Base-by-base conservation (phyloP, 2,329 filamentous ascomycete genomes). In the Colletotrichum plurivorum region DNA sequence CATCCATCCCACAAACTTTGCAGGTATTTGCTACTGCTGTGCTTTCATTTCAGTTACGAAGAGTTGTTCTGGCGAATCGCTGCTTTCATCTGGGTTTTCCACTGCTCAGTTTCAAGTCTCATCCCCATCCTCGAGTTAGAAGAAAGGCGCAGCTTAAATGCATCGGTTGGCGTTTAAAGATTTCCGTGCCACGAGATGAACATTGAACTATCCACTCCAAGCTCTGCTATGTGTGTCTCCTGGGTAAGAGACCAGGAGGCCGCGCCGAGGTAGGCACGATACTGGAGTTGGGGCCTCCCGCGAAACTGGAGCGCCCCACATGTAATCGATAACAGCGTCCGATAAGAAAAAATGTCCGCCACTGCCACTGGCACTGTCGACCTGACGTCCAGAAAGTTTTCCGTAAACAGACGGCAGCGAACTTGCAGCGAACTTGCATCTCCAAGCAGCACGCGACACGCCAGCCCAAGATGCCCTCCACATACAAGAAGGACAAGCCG, bases 401-500 rank as follows among this genome's bases (percentile, higher is more conserved):
- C 39, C 43, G 13, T 16, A 31, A 20, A 31, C 36, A 18, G 8
- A 45, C 59, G 25, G 13, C 49, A 62, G 20, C 22, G 31, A 53
- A 20, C 52, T 16, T 54, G 13, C 49, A 62, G 20, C 22, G 31
- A 53, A 20, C 52, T 16, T 54, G 13, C 49, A 31, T 36, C 25
- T 18, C 45, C 22, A 39, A 55, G 20, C 46, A 66, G 51, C 56
- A 41, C 36, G 45, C 41, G 20, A 20, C 46, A 63, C 51, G 41
- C 27, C 63, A 45, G 51, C 51, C 46, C 56, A 68, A 70, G 20
- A 94, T 97, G 94, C 94, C 94, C 71, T 96, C 94, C 36, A 97
- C 92, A 73, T 90, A 97, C 83, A 93, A 97, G 71, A 92, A 89
- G 74, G 94, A 97, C 3, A 97, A 97, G 81, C 93, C 94, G 63